A percentile compares a stretch with the other conserved stretches of the same genome.
Evolutionary conservation across 495 filamentous ascomycete species (phyloP).

Genomic region (Penicillium salamii): DNA sequence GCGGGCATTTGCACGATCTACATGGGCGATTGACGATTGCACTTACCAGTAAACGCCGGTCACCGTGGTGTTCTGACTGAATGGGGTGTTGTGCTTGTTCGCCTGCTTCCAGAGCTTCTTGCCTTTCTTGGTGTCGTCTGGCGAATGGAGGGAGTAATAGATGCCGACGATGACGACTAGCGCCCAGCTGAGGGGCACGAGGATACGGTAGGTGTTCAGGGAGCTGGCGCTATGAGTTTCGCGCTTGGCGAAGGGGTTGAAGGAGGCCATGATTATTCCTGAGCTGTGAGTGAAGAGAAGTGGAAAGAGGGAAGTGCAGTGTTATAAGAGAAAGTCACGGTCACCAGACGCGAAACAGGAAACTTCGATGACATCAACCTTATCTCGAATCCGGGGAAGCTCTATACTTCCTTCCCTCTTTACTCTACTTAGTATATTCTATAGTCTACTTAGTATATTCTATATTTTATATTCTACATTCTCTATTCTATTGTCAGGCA

Average conservation of each 20-base stretch:
- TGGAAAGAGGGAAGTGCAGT: background rate
- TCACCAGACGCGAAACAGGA: conserved; percentile 1
- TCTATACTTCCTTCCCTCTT: background rate
- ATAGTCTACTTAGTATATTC: background rate
- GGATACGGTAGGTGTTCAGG: conserved; percentile 58
- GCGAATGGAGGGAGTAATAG: conserved; percentile 64
- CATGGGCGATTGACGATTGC: background rate
- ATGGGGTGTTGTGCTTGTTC: conserved; percentile 61
- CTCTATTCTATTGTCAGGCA: too few relatives aligned
- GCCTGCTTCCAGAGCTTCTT: conserved; percentile 70
- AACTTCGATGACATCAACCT: conserved; percentile 4
- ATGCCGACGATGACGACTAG: conserved; percentile 64
- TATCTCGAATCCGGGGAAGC: background rate
- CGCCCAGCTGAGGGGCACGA: conserved; percentile 69
- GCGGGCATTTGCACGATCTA: too few relatives aligned
- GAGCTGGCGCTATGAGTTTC: conserved; percentile 55
- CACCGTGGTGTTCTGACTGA: conserved; percentile 69
- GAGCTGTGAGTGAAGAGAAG: background rate
- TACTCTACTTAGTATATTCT: background rate
- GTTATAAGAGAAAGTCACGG: conserved; percentile 7
- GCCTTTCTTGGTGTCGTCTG: conserved; percentile 55
- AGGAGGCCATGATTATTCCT: conserved; percentile 31
- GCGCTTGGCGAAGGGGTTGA: conserved; percentile 66
- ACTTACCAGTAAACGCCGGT: conserved; percentile 73
- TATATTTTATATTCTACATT: too few relatives aligned